Evolutionary conservation across 2,329 filamentous ascomycete species (phyloP), one percentile per base, ranked within the genome.

Genomic region (Paracamarosporium sp.): DNA sequence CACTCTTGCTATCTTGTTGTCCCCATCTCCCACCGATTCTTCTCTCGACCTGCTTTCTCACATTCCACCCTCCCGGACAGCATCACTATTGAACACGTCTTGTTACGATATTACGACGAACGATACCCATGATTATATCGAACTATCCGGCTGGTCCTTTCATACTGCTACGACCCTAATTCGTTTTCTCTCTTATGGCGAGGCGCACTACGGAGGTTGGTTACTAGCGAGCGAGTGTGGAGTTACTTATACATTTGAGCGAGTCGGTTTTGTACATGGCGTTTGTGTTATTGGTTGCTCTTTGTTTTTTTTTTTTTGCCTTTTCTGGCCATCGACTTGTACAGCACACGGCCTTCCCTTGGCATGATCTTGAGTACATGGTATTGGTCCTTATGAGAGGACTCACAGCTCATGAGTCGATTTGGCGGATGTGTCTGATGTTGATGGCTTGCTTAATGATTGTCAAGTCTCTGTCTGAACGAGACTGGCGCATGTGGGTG

Each of bases 21-120:
- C 55, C 55, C 51, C 53, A n/a, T 59, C 53, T 46, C 48, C 44
- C 50, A 53, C 46, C 54, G 54, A 35, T 35, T 33, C 36, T 30
- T 50, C 41, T 27, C 20, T 36, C 45, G 13, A 59, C 25, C n/a
- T 20, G 15, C 33, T 31, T 38, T 17, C 27, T 40, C 33, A 41
- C 40, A 62, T 45, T 56, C 60, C 56, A 55, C 60, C 57, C 44
- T 36, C 53, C 45, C 53, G 43, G 30, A 41, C 57, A 61, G 58
- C 60, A 41, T 13, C 47, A 68, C 62, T 57, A 36, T 52, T 62
- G 62, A 63, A 65, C 63, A 57, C 38, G 52, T 65, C 57, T 62
- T 56, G 28, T 60, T 53, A 74, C 65, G 70, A 75, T 64, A 70
- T 72, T 64, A 75, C 69, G 72, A 75, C 63, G 59, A 72, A 74